A percentile compares a stretch with the other conserved stretches of the same genome.
Evolutionary conservation across 2,329 filamentous ascomycete genomes (phyloP).

Genomic region (Fonsecaea erecta): DNA sequence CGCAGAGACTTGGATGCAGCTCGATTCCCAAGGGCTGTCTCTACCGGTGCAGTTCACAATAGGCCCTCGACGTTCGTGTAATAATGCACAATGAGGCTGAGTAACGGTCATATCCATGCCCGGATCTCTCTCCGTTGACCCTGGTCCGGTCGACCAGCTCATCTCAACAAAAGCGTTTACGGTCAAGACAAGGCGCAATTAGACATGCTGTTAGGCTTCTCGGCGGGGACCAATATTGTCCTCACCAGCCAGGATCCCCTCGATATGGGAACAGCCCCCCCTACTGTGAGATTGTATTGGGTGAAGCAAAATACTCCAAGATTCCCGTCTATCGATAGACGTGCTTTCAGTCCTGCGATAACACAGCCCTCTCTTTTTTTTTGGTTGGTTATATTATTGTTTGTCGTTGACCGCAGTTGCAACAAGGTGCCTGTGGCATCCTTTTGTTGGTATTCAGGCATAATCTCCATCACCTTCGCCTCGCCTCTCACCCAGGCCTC

Average conservation of each 20-base stretch:
- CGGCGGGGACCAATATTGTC: slow-evolving; percentile 32
- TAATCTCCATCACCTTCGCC: neutral
- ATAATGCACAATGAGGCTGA: slow-evolving; percentile 8
- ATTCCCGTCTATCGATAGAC: slow-evolving; percentile 34
- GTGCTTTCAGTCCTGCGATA: slow-evolving; percentile 25
- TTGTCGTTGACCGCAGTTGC: slow-evolving; percentile 12
- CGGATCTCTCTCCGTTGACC: slow-evolving; percentile 6
- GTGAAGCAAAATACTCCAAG: slow-evolving; percentile 30
- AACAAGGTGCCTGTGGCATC: slow-evolving; percentile 10
- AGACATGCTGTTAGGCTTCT: slow-evolving; percentile 30
- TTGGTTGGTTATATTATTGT: slow-evolving; percentile 16
- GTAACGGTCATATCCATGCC: slow-evolving; percentile 2
- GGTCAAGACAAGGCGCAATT: slow-evolving; percentile 33
- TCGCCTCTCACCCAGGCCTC: neutral
- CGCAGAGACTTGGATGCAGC: slow-evolving; percentile 11
- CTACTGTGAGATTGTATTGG: slow-evolving; percentile 32
- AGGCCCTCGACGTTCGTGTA: neutral
- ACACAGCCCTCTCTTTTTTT: slow-evolving; percentile 11
- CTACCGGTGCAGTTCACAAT: slow-evolving; percentile 10
- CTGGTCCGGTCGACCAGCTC: neutral
- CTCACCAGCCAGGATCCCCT: slow-evolving; percentile 21
- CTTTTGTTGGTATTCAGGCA: neutral
- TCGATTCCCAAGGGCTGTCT: slow-evolving; percentile 14
- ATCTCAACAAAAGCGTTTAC: slow-evolving; percentile 31
- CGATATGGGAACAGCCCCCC: slow-evolving; percentile 19